A percentile compares a stretch with the other conserved stretches of the same genome.
Evolutionary conservation across 2,329 filamentous ascomycete genomes (phyloP).

Genomic region (Monosporascus ibericus): DNA sequence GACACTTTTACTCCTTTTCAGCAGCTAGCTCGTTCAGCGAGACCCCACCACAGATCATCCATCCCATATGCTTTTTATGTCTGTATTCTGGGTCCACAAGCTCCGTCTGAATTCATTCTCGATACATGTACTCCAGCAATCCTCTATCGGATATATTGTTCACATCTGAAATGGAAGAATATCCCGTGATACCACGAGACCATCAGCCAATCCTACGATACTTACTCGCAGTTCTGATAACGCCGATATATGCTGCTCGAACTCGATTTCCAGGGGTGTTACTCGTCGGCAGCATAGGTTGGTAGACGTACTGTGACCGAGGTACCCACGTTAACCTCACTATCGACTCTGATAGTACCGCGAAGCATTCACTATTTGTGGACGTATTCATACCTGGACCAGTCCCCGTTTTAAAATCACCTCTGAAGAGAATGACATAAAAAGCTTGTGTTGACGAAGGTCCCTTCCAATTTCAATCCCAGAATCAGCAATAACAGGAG

Average conservation of each 20-base stretch:
- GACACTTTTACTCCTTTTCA: too few species aligned
- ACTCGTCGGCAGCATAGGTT: neutral
- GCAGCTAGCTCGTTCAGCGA: constrained; percentile 8
- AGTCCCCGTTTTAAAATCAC: constrained; percentile 52
- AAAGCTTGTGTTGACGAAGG: constrained; percentile 30
- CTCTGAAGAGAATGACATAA: constrained; percentile 61
- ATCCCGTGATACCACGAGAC: neutral
- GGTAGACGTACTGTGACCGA: constrained; percentile 28
- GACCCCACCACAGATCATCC: constrained; percentile 17
- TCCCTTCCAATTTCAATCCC: too few species aligned
- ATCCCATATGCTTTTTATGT: too few species aligned
- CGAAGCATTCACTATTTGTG: constrained; percentile 37
- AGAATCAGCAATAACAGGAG: too few species aligned
- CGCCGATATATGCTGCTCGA: constrained; percentile 11
- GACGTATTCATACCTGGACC: constrained; percentile 60
- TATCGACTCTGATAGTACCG: constrained; percentile 13
- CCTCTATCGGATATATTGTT: constrained; percentile 5
- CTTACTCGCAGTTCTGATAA: constrained; percentile 20
- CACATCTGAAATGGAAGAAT: neutral
- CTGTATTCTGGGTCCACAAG: constrained; percentile 8
- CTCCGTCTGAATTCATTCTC: constrained; percentile 27
- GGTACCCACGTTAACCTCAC: constrained; percentile 21
- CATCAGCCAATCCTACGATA: constrained; percentile 12
- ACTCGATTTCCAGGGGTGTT: constrained; percentile 17
- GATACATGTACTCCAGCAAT: constrained; percentile 22